phyloP scores from a whole-genome alignment of 2,329 filamentous ascomycete species.

The Aspergillus texensis region DNA sequence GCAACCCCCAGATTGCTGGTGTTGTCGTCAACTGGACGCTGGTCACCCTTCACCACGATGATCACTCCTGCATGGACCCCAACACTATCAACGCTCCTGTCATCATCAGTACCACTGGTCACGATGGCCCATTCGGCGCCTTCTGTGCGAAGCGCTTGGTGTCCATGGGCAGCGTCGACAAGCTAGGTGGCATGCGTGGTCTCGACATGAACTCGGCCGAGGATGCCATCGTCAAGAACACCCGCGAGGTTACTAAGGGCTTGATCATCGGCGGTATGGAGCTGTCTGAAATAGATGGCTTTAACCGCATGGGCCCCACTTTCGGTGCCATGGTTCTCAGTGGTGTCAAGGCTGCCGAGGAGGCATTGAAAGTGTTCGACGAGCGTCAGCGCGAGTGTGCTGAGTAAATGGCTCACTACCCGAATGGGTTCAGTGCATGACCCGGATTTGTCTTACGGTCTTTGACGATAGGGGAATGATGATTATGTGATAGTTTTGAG shows the following conservation, averaged over 20 bases:
- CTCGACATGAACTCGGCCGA: constrained; percentile 91
- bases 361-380: constrained; percentile 77
- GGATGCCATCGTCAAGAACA: constrained; percentile 91
- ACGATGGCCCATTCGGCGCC: constrained; percentile 87
- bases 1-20: constrained; percentile 66
- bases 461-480: constrained; percentile 6
- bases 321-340: constrained; percentile 88
- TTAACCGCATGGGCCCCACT: constrained; percentile 87
- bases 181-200: constrained; percentile 88
- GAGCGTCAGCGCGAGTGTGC: constrained; percentile 75
- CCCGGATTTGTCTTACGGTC: not conserved
- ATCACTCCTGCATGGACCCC: constrained; percentile 94
- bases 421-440: not conserved
- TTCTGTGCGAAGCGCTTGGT: constrained; percentile 91
- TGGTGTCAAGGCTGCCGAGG: constrained; percentile 89
- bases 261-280: constrained; percentile 96
- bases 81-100: constrained; percentile 94
- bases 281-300: constrained; percentile 84
- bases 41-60: constrained; percentile 82
- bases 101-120: constrained; percentile 86
- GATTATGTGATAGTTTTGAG: not conserved
- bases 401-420: constrained; percentile 32
- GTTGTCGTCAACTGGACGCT: constrained; percentile 97
- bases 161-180: constrained; percentile 79
- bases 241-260: constrained; percentile 82